Percentiles rank a stretch among this genome's conserved stretches.
Evolutionary conservation across 345 rosid genomes (phyloP).

Genomic region (Cardamine chenopodiifolia): DNA sequence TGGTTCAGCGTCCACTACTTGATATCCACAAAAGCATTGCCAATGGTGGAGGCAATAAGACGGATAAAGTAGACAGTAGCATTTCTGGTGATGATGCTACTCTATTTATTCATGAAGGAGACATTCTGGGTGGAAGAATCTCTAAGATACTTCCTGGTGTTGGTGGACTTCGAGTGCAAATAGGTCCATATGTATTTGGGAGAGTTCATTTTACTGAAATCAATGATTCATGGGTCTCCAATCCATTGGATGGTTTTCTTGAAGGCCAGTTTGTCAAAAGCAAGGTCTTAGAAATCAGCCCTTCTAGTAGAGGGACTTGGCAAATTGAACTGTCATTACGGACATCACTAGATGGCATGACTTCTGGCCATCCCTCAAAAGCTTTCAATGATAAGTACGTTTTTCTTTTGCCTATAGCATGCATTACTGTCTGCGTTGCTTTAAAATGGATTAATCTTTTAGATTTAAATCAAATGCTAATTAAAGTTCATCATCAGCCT

Average conservation of each 20-base stretch:
- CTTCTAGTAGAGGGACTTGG: conserved; percentile 57
- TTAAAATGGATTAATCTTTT: neutral
- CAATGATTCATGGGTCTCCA: conserved; percentile 64
- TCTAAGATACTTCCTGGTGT: conserved; percentile 73
- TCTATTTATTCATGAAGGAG: conserved; percentile 73
- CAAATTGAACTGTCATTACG: conserved; percentile 83
- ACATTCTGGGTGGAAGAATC: conserved; percentile 81
- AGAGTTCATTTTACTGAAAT: conserved; percentile 90
- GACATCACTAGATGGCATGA: conserved; percentile 63
- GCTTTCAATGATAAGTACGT: conserved; percentile 55
- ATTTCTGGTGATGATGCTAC: conserved; percentile 44
- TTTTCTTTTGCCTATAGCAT: conserved; percentile 10
- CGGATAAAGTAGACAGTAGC: conserved; percentile 37
- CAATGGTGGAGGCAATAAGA: conserved; percentile 34
- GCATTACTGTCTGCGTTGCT: conserved; percentile 9
- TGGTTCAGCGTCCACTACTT: conserved; percentile 62
- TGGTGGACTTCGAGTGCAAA: conserved; percentile 84
- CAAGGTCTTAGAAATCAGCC: conserved; percentile 83
- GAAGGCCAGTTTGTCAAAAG: conserved; percentile 94
- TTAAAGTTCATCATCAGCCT: conserved; percentile 1
- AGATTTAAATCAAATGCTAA: conserved; percentile 14
- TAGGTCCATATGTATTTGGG: conserved; percentile 78
- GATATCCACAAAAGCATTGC: conserved; percentile 27
- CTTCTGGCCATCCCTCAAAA: conserved; percentile 44
- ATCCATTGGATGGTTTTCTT: conserved; percentile 66